A percentile compares a stretch with the other conserved stretches of the same genome.
phyloP scores from a whole-genome alignment of 2,329 filamentous ascomycete species.

The Diaporthe destruens region DNA sequence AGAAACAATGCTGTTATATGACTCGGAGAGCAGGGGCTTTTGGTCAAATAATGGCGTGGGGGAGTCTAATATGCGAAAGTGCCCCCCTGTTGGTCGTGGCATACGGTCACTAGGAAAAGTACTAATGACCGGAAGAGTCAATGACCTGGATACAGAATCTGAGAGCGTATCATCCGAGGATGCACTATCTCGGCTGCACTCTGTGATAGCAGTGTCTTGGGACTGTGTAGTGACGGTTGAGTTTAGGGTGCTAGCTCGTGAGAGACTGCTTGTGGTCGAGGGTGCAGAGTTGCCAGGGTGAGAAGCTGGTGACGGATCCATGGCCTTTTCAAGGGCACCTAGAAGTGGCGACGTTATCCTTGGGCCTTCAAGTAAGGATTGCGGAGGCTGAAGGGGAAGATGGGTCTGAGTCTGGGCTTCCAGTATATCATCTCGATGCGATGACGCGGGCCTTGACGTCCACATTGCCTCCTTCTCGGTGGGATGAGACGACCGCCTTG shows the following conservation, averaged over 20 bases:
- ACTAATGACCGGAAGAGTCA: not conserved
- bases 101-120: not conserved
- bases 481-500: not conserved
- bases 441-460: slow-evolving; percentile 2
- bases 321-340: not conserved
- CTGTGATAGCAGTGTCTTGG: not conserved
- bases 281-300: not conserved
- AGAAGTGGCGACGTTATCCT: not conserved
- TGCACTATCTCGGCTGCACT: not conserved
- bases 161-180: not conserved
- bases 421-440: not conserved
- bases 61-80: too few relatives aligned
- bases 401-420: slow-evolving; percentile 14
- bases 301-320: not conserved
- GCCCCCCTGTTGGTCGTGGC: too few relatives aligned
- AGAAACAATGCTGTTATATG: not conserved
- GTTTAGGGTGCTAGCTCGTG: slow-evolving; percentile 1
- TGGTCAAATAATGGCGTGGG: not conserved
- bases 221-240: not conserved
- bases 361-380: not conserved
- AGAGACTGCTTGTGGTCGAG: not conserved
- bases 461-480: not conserved
- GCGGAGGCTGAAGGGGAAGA: not conserved
- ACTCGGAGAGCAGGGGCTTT: accelerated
- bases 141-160: not conserved